Base-by-base conservation (phyloP, 2,329 filamentous ascomycete species). In the Apiospora saccharicola region DNA sequence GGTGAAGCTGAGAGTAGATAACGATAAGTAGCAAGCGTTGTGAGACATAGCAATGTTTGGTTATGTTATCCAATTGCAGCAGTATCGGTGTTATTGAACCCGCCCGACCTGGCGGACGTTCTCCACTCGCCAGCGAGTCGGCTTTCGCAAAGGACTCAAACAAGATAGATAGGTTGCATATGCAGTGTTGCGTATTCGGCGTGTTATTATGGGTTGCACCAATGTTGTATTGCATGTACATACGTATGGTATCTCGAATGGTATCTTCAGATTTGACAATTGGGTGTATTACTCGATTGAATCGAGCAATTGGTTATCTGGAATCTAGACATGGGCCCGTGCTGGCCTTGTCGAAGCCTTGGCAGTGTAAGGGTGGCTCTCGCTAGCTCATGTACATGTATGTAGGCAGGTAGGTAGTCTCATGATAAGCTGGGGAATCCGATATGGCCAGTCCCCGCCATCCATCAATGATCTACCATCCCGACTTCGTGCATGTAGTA, bases 241-340 rank as follows among this genome's bases (percentile, higher is more conserved):
- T 47, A 49, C 46, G 46, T 49, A 49, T 49, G 37, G 37, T 41
- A 41, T 41, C 37, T 30, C 37, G 37, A 41, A 41, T 41, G 37
- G 37, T 10, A 41, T 41, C 37, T 10, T 8, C 24, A 14, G 49
- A 30, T 5, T n/a, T 51, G 8, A 51, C 51, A 53, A 53, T 13
- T 26, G 51, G 30, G 51, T 2, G 57, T 43, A 69, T 71, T 71
- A 68, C 72, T 73, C 72, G 72, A 73, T 73, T 37, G 49, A 44
- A 73, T 73, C 72, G 70, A 73, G 70, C 71, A 73, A 73, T 70
- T 41, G 37, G 37, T 41, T 44, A 71, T 69, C 67, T 64, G 47
- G 24, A 41, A 71, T 69, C 67, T 64, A 61, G 24, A 41, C n/a
- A 13, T 13, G 37, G 41, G 67, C 67, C 24, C 67, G 67, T 64